These are phyloP conservation scores for Tremellales sp. DNA, from an alignment of 1,284 basidiomycete species.

Conservation along the genomic window DNA sequence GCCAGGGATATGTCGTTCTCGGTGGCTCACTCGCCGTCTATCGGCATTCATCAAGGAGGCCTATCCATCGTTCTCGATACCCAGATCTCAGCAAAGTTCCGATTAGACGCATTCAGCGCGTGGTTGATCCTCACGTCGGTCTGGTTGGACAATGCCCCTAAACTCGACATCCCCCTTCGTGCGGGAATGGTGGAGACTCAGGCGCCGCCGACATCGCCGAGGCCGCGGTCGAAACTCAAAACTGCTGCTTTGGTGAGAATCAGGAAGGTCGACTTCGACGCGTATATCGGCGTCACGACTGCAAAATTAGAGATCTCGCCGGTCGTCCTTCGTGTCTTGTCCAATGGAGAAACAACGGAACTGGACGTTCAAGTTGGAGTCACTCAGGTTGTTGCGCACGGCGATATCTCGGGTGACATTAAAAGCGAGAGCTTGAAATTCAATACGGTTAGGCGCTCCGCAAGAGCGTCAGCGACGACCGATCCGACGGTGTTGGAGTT, in stretches of 20 bases:
- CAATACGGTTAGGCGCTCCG: constrained; percentile 62
- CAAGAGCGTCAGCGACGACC: constrained; percentile 35
- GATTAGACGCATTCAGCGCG: constrained; percentile 39
- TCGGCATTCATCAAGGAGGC: constrained; percentile 48
- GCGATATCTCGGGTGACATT: constrained; percentile 69
- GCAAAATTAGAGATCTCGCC: constrained; percentile 63
- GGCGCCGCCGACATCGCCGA: background rate
- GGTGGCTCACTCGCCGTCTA: constrained; percentile 19
- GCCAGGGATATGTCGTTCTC: constrained; percentile 44
- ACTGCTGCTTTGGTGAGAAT: constrained; percentile 61
- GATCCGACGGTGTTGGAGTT: constrained; percentile 63
- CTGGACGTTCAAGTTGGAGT: constrained; percentile 64
- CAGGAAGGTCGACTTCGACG: constrained; percentile 64
- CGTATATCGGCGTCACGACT: constrained; percentile 61
- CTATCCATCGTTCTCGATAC: constrained; percentile 51
- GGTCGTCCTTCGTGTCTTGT: constrained; percentile 39
- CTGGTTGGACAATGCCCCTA: constrained; percentile 42
- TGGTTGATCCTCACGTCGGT: constrained; percentile 43
- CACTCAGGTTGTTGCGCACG: constrained; percentile 61
- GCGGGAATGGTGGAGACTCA: constrained; percentile 13
- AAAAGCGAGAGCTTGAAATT: constrained; percentile 69
- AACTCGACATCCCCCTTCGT: constrained; percentile 24
- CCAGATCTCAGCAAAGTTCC: constrained; percentile 36
- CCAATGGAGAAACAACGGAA: constrained; percentile 37
- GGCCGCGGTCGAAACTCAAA: constrained; percentile 15